A percentile compares a stretch with the other conserved stretches of the same genome.
Evolutionary conservation across 1,284 basidiomycete species (phyloP).

Genomic region (Cutaneotrichosporon sp.): DNA sequence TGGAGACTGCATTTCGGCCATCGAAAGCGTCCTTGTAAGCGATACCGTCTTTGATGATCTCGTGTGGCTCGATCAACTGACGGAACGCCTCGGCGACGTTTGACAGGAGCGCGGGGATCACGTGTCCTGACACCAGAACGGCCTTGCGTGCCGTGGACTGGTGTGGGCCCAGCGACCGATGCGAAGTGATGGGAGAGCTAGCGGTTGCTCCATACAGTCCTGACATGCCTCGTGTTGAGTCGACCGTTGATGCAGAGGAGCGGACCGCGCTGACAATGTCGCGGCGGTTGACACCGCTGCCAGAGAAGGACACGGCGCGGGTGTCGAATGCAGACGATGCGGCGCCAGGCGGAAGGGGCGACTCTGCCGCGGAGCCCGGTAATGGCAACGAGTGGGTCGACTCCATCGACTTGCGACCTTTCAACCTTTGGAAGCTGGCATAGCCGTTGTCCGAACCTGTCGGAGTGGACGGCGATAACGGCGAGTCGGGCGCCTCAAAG

Average conservation of each 20-base stretch:
- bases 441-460: conserved; percentile 39
- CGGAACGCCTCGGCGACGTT: conserved; percentile 91
- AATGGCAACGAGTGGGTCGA: conserved; percentile 41
- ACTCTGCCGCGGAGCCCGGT: conserved; percentile 12
- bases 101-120: conserved; percentile 88
- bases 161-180: conserved; percentile 31
- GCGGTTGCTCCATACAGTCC: conserved; percentile 10
- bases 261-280: conserved; percentile 35
- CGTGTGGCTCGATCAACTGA: conserved; percentile 67
- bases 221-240: neutral
- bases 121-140: conserved; percentile 29
- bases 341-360: conserved; percentile 32
- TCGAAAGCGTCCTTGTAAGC: conserved; percentile 96
- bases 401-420: conserved; percentile 40
- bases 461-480: conserved; percentile 36
- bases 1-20: conserved; percentile 92
- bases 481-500: conserved; percentile 18
- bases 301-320: conserved; percentile 48
- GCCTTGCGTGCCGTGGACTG: conserved; percentile 20
- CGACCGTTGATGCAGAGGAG: conserved; percentile 26
- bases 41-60: conserved; percentile 87
- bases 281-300: conserved; percentile 29
- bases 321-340: conserved; percentile 28
- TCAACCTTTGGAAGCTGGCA: conserved; percentile 24
- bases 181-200: conserved; percentile 36